Evolutionary conservation across 1,284 basidiomycete species (phyloP), one percentile per base, ranked within the genome.

Genomic region (Cryptococcus floricola): DNA sequence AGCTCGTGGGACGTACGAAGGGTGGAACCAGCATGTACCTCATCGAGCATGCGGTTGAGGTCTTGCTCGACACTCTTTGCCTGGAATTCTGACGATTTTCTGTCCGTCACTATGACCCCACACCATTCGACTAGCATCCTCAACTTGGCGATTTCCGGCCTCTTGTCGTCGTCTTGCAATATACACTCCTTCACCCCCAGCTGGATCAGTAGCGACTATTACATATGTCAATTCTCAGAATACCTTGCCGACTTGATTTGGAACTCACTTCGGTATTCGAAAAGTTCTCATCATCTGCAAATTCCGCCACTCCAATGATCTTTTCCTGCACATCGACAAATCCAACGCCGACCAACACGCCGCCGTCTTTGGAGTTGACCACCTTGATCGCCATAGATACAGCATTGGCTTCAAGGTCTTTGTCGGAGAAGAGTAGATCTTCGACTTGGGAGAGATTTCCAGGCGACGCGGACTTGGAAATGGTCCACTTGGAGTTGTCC

Each of bases 381-480:
- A 96, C 75, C 67, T 89, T 90, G 58, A 98, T 84, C 7, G 93
- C 87, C 82, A 98, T 87, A 52, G 95, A 88, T 54, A 98, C 88
- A 2, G 95, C 94, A 18, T 91, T 86, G 19, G 88, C 84, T 3
- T 87, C 78, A 31, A 97, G 81, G 70, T 98, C 94, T 8, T 85
- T 85, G 64, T 88, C 85, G 25, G 82, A 81, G 73, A 98, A 98
- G 12, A 99, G 82, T 18, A 98, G 79, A 63, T 98, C 96, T 76
- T 98, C 96, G 14, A 98, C 85, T 28, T 88, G 86, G 69, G 91
- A 88, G 10, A 98, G 78, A 73, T 98, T 98, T 50, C 96, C 96
- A 0, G 96, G 96, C 63, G 80, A 58, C 62, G 87, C 91, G 81
- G 91, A 86, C 76, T 92, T 93, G 68, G 85, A 84, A 45, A 96